A percentile compares a stretch with the other conserved stretches of the same genome.
Evolutionary conservation across 192 early-diverging fungal genomes (phyloP).

Genomic region (Podila verticillata): DNA sequence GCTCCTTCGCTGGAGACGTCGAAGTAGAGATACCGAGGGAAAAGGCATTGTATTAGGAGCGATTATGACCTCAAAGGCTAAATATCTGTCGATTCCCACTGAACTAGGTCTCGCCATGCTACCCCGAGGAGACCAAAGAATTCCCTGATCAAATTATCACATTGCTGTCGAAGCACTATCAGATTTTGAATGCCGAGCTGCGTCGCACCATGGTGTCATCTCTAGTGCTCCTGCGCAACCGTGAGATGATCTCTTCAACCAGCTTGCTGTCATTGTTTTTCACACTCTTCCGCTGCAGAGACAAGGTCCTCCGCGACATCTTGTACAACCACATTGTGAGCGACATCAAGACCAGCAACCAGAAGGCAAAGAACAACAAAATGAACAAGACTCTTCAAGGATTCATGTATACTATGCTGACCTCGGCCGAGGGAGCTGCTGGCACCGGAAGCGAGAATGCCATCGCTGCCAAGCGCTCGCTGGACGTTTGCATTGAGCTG

Average conservation of each 20-base stretch:
- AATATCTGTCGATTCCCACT: not conserved
- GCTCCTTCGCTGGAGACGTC: not conserved
- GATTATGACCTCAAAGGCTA: not conserved
- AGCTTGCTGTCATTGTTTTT: conserved; percentile 92
- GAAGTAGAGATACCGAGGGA: too few relatives aligned
- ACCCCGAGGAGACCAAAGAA: conserved; percentile 78
- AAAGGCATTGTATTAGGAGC: not conserved
- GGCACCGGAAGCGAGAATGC: conserved; percentile 69
- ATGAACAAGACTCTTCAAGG: conserved; percentile 97
- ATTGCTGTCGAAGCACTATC: conserved; percentile 83
- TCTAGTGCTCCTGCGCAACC: conserved; percentile 87
- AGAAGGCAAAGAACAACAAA: conserved; percentile 95
- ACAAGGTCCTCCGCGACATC: conserved; percentile 89
- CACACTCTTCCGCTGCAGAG: conserved; percentile 92
- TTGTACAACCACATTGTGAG: conserved; percentile 95
- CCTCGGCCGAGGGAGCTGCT: conserved; percentile 70
- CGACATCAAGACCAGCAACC: conserved; percentile 95
- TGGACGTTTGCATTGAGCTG: conserved; percentile 97
- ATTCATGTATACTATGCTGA: conserved; percentile 98
- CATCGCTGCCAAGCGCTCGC: conserved; percentile 95
- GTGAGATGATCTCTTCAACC: conserved; percentile 69
- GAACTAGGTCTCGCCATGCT: conserved; percentile 80
- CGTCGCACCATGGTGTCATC: conserved; percentile 91
- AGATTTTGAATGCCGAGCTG: conserved; percentile 83
- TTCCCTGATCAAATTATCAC: conserved; percentile 90